These are phyloP conservation scores for Solanum dulcamara DNA, from an alignment of 257 asterid genomes.

Conservation along the genomic window DNA sequence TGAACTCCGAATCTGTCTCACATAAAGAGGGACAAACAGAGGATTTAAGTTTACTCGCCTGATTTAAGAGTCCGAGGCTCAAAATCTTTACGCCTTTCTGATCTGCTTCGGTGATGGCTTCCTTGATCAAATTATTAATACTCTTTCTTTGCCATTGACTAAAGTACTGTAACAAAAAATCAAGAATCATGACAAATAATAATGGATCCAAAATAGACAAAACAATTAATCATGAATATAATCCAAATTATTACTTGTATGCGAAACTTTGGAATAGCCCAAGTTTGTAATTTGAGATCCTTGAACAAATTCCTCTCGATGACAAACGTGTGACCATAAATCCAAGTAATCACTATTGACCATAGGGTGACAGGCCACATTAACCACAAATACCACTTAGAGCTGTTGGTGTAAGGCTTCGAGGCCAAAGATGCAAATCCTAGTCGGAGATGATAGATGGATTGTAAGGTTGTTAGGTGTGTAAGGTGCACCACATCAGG, in stretches of 20 bases:
- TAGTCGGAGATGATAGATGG: conserved; percentile 39
- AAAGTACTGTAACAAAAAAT: neutral
- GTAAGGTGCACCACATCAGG: conserved; percentile 73
- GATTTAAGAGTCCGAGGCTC: conserved; percentile 61
- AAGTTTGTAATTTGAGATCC: neutral
- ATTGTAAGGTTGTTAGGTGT: conserved; percentile 65
- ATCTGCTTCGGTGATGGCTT: conserved; percentile 43
- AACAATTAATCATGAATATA: neutral
- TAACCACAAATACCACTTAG: neutral
- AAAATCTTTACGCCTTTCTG: conserved; percentile 49
- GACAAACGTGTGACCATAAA: neutral
- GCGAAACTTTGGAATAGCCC: neutral
- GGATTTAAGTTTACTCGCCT: conserved; percentile 21
- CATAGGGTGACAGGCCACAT: neutral
- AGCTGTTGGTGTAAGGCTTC: neutral
- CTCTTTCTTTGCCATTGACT: conserved; percentile 47
- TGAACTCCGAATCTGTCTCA: neutral
- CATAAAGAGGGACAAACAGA: neutral
- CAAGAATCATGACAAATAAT: neutral
- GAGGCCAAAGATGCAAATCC: neutral
- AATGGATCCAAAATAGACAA: neutral
- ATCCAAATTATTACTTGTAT: neutral
- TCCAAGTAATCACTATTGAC: neutral
- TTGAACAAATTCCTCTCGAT: neutral
- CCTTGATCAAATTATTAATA: conserved; percentile 49